Conservation (phyloP, 768 basidiomycete species). For the Tephrocybe sp. region DNA sequence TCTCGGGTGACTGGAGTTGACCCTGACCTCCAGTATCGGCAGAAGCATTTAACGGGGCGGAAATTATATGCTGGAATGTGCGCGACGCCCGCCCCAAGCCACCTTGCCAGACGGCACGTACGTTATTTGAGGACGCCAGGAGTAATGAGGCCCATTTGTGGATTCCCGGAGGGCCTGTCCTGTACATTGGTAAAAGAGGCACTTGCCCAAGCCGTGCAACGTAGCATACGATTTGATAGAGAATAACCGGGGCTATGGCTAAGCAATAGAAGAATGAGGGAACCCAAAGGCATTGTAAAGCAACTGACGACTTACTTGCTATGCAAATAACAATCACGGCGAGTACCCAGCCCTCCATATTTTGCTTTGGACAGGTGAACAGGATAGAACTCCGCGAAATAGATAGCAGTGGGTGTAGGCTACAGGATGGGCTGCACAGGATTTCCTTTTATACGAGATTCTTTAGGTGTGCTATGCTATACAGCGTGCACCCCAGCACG, state of each 20-base stretch:
- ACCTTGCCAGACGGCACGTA: too few relatives aligned
- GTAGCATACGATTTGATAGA: not conserved
- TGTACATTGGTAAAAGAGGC: not conserved
- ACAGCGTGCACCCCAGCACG: too few relatives aligned
- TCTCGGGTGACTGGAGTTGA: too few relatives aligned
- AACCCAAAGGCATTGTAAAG: not conserved
- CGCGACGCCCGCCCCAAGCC: too few relatives aligned
- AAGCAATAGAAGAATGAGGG: not conserved
- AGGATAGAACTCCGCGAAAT: too few relatives aligned
- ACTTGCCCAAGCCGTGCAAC: not conserved
- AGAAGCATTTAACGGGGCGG: too few relatives aligned
- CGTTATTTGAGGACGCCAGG: too few relatives aligned
- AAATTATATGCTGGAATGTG: too few relatives aligned
- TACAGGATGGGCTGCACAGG: not conserved
- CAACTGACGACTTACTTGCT: not conserved
- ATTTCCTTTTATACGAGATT: not conserved
- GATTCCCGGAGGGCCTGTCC: too few relatives aligned
- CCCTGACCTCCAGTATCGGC: too few relatives aligned
- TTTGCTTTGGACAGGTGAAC: not conserved
- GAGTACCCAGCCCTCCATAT: not conserved
- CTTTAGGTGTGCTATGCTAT: too few relatives aligned
- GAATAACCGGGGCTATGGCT: not conserved
- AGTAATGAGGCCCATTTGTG: too few relatives aligned
- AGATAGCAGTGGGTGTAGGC: not conserved
- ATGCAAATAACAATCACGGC: not conserved